Evolutionary conservation across 208 protist species (phyloP).

Genomic region (Trypanosoma boissoni): DNA sequence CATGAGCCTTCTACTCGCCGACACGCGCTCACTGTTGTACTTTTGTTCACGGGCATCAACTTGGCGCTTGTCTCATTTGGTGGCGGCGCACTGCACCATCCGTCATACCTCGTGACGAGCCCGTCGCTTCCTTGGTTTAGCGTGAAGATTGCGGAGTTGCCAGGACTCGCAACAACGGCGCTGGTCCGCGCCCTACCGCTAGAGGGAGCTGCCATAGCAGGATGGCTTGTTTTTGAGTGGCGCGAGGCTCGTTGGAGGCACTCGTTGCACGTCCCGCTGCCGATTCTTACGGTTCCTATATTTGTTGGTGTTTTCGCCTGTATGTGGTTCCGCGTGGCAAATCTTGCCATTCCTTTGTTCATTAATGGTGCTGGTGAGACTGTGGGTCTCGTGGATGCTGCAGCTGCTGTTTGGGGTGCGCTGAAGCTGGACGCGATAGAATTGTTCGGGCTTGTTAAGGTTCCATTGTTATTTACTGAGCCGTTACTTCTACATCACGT

Average conservation of each 20-base stretch:
- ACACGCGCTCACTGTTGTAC: conserved; percentile 27
- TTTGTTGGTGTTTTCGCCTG: conserved; percentile 42
- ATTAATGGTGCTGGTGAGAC: background rate
- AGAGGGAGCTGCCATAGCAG: conserved; percentile 56
- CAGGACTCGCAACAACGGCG: background rate
- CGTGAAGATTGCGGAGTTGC: conserved; percentile 13
- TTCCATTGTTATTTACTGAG: conserved; percentile 8
- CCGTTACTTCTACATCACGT: conserved; percentile 14
- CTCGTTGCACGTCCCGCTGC: conserved; percentile 62
- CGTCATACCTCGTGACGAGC: conserved; percentile 53
- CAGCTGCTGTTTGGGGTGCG: background rate
- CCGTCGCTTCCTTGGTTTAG: conserved; percentile 39
- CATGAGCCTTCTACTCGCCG: conserved; percentile 39
- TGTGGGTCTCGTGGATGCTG: background rate
- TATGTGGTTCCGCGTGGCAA: conserved; percentile 35
- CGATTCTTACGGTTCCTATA: conserved; percentile 60
- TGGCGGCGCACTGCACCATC: conserved; percentile 40
- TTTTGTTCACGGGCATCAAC: conserved; percentile 47
- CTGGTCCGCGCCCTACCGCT: conserved; percentile 35
- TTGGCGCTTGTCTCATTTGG: conserved; percentile 45
- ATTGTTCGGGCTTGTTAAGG: background rate
- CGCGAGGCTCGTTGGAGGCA: conserved; percentile 42
- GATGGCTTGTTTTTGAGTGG: conserved; percentile 49
- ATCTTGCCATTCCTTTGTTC: background rate
- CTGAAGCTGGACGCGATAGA: background rate